phyloP scores from a whole-genome alignment of 2,329 filamentous ascomycete genomes.

The Trichoderma koningiopsis region DNA sequence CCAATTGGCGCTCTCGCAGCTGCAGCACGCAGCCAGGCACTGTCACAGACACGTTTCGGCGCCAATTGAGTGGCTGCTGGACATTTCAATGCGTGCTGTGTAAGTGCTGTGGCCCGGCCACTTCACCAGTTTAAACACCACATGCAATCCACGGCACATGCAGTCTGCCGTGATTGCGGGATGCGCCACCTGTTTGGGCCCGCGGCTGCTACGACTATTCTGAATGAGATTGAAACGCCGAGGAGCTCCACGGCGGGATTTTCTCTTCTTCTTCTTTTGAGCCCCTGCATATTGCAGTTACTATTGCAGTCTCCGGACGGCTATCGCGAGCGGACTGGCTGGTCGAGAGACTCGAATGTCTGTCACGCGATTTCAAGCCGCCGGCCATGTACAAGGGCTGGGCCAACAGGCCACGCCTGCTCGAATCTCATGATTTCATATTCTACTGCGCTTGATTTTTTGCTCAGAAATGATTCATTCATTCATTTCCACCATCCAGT shows the following conservation, averaged over 20 bases:
- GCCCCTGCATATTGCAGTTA: background rate
- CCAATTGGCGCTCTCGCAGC: conserved; percentile 6
- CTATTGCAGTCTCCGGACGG: background rate
- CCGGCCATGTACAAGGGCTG: background rate
- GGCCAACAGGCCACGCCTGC: background rate
- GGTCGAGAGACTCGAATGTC: background rate
- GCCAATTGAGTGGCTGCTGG: conserved; percentile 23
- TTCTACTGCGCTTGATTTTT: background rate
- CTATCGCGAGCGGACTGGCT: conserved; percentile 13
- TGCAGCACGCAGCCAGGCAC: background rate
- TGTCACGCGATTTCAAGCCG: background rate
- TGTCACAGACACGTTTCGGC: conserved; percentile 23
- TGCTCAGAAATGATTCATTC: background rate
- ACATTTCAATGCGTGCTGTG: background rate
- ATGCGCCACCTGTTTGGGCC: background rate
- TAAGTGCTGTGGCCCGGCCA: background rate
- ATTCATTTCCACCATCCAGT: background rate
- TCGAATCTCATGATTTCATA: background rate
- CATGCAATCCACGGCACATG: background rate
- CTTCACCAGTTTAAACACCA: background rate
- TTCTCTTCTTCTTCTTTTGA: background rate
- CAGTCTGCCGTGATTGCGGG: background rate
- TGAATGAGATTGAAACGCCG: background rate
- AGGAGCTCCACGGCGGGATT: background rate
- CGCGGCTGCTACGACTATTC: background rate